Base-by-base conservation (phyloP, 192 early-diverging fungal genomes). In the Coemansia javaensis region DNA sequence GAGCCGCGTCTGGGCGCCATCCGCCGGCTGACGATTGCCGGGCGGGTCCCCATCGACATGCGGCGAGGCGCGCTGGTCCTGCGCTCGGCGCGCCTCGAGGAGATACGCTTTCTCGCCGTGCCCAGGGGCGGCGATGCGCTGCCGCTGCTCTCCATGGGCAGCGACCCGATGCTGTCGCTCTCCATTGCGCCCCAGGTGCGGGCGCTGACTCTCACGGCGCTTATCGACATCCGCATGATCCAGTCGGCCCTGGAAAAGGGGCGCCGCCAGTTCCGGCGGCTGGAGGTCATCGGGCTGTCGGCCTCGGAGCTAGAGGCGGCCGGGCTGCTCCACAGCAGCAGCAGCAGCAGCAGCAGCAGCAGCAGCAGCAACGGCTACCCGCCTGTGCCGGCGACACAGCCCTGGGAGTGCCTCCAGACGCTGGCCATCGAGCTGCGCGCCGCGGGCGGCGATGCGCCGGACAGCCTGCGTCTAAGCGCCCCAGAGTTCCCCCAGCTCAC, bases 31-130 rank as follows among this genome's bases (percentile, higher is more conserved):
- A 56, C 56, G 2, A 43, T 74, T 18, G 32, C 45, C 4, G 70
- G 70, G 7, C 49, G 63, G 1, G 55, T 74, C 32, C 70, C 70
- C 4, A 54, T 66, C n/a, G 70, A 74, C 28, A 74, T 74, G 63
- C 38, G 70, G 4, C 53, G 70, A 6, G 50, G 46, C 23, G 59
- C 35, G 17, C 15, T 74, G 53, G 52, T 66, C 44, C 35, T 66
- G 32, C 30, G 33, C 11, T 56, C 70, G 10, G 36, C 15, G 10
- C 16, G 13, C 3, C 41, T 73, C 0, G 22, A 53, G 11, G 58
- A 66, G 23, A 60, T 73, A 0, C 45, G 47, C 14, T 35, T 73
- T 14, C 38, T 45, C 21, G 63, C 63, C 7, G n/a, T 62, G 37
- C 50, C 59, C 3, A 44, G 49, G 15, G 53, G 39, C 15, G 58